Evolutionary conservation across 768 basidiomycete species (phyloP), one percentile per base, ranked within the genome.

Genomic region (Boletales sp.): DNA sequence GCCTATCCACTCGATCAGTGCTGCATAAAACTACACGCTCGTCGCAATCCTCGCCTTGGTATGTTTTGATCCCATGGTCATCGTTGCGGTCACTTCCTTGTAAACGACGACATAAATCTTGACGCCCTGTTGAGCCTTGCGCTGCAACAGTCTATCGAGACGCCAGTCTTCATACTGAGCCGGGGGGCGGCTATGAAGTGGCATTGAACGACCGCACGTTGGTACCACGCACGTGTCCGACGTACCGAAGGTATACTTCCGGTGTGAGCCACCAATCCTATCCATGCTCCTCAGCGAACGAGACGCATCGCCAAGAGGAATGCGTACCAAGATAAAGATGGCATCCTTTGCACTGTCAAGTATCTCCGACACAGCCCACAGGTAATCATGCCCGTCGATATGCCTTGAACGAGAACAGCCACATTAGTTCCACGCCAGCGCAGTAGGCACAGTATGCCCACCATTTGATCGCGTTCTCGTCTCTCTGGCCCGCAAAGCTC

Each of bases 261-360:
- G 95, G 95, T 0, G 90, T 89, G 53, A 98, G 79, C 94, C 94
- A 94, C 91, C 90, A 90, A 56, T 90, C 87, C 83, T 87, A 54
- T 21, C 13, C 37, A 46, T 14, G 30, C 4, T 9, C 31, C 9
- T 64, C 18, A 56, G 34, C 37, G 44, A 42, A 17, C 13, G 31
- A 11, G n/a, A 39, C 38, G 41, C 15, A 43, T 24, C 5, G 9
- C n/a, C 11, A 12, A 12, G 18, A 31, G 24, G 44, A 38, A 35
- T 34, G 57, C 75, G 7, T 48, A 86, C 94, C 55, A 89, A 59
- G 55, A 98, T 97, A 68, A 91, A 94, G 62, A 98, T 97, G 29
- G 70, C 81, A 61, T 95, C 88, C 50, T 78, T 78, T 3, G 90
- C 90, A 31, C 72, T 79, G 41, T 89, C 87, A n/a, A 97, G 75